Evolutionary conservation across 108 stramenopile genomes (phyloP), one percentile per base, ranked within the genome.

Genomic region (Fistulifera pelliculosa): DNA sequence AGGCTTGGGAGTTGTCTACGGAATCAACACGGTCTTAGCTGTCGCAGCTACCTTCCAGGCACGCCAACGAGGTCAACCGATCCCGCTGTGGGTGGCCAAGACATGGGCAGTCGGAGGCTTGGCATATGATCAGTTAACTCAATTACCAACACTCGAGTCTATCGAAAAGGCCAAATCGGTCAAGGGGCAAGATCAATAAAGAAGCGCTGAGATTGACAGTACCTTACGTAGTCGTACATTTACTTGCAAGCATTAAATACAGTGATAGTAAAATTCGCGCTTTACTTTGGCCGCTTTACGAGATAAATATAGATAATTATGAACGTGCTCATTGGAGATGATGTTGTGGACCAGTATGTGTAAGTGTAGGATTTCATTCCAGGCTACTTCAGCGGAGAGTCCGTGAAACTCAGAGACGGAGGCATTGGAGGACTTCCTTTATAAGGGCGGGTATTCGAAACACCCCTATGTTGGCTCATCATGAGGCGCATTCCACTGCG

Each of bases 41-140:
- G 70, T 92, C 16, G 8, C 83, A n/a, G 74, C 86, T n/a, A 66
- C 67, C 16, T 79, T 83, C 51, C 75, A 78, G 48, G 86, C 84
- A 6, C 58, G 61, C 14, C 75, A 80, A 28, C 59, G 90, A 35
- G 80, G 78, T 15, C 90, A 92, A 62, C 67, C 85, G 2, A 47
- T 61, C 10, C 13, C 49, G 1, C 44, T 92, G 16, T 92, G 85
- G 85, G 65, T 63, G n/a, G 75, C 69, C 22, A 92, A 92, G 49
- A 81, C 77, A 10, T 80, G 87, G 58, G 65, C 84, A 0, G 86
- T 87, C 12, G 90, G 90, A 16, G 90, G 90, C 14, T 65, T 92
- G 14, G 85, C 90, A n/a, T 83, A 68, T 41, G 90, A 92, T 65
- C 90, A 92, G 60, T 56, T 92, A 56, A 81, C 80, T 43, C 84